phyloP scores from a whole-genome alignment of 805 yeast genomes.

The Metschnikowia dekortorum region DNA sequence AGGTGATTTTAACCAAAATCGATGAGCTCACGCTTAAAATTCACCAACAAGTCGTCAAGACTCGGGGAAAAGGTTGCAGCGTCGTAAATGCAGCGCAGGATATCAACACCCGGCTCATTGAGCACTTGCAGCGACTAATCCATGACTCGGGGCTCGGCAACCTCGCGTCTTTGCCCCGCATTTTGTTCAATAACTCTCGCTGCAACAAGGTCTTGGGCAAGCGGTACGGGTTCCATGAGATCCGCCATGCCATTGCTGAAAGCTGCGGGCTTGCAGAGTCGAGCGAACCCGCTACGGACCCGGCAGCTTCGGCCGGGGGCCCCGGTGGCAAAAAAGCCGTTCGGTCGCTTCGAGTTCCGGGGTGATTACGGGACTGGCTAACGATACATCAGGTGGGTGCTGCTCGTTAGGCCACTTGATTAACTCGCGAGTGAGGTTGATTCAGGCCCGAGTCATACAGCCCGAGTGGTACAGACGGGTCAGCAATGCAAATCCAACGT shows the following conservation, averaged over 20 bases:
- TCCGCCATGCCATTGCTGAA: constrained; percentile 49
- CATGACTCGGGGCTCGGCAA: constrained; percentile 29
- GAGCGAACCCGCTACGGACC: not conserved
- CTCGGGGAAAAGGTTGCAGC: not conserved
- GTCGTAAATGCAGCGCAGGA: constrained; percentile 12
- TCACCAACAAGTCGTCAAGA: constrained; percentile 17
- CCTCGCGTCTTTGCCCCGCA: constrained; percentile 36
- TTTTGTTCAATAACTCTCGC: constrained; percentile 52
- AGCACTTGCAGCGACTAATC: constrained; percentile 34
- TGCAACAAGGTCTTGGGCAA: constrained; percentile 27
- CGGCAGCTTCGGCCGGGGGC: not conserved
- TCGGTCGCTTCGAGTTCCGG: not conserved
- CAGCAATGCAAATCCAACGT: no score
- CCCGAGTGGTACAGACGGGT: no score
- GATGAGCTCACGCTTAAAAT: constrained; percentile 45
- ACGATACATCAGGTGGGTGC: not conserved
- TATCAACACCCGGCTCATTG: constrained; percentile 25
- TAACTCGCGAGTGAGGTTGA: no score
- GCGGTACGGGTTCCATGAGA: constrained; percentile 51
- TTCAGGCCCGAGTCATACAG: no score
- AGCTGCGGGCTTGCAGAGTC: constrained; percentile 41
- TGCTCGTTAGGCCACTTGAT: no score
- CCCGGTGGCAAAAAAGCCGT: not conserved
- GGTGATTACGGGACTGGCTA: not conserved
- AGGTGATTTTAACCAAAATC: constrained; percentile 71